Evolutionary conservation across 1,284 basidiomycete genomes (phyloP).

Genomic region (Ceratobasidium papillatum): DNA sequence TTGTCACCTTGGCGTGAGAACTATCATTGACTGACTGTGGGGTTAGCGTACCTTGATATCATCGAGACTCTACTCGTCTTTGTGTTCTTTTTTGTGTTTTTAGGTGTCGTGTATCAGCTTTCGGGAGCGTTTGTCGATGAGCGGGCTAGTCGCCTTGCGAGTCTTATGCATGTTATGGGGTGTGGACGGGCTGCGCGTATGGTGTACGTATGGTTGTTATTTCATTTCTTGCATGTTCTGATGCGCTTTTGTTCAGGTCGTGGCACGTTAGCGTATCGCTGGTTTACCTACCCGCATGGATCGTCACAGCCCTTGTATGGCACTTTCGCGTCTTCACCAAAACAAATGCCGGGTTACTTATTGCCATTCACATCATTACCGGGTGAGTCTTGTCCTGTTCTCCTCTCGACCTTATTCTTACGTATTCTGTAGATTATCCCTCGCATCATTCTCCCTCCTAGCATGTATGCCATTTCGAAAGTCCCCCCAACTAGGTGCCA

Average conservation of each 20-base stretch:
- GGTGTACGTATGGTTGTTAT: constrained; percentile 54
- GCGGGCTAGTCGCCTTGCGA: constrained; percentile 66
- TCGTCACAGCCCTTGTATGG: constrained; percentile 70
- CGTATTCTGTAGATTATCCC: constrained; percentile 55
- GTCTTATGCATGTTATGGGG: constrained; percentile 79
- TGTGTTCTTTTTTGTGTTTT: constrained; percentile 58
- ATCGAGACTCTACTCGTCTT: constrained; percentile 56
- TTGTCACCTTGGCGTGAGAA: constrained; percentile 42
- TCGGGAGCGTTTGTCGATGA: constrained; percentile 72
- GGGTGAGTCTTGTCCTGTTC: constrained; percentile 54
- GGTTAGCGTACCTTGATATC: constrained; percentile 2
- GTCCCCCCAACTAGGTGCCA: constrained; percentile 76
- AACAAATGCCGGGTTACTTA: constrained; percentile 68
- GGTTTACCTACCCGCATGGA: constrained; percentile 71
- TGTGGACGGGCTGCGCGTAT: constrained; percentile 71
- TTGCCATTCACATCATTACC: constrained; percentile 71
- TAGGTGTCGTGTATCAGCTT: constrained; percentile 76
- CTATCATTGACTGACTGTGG: constrained; percentile 37
- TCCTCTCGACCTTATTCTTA: neutral
- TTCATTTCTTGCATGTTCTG: neutral
- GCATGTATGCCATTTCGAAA: constrained; percentile 72
- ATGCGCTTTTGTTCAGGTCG: constrained; percentile 56
- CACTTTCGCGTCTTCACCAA: constrained; percentile 68
- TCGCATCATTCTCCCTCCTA: constrained; percentile 76
- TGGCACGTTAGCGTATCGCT: constrained; percentile 69